Base-by-base conservation (phyloP, 1,284 basidiomycete genomes). In the Apiotrichum sp. region DNA sequence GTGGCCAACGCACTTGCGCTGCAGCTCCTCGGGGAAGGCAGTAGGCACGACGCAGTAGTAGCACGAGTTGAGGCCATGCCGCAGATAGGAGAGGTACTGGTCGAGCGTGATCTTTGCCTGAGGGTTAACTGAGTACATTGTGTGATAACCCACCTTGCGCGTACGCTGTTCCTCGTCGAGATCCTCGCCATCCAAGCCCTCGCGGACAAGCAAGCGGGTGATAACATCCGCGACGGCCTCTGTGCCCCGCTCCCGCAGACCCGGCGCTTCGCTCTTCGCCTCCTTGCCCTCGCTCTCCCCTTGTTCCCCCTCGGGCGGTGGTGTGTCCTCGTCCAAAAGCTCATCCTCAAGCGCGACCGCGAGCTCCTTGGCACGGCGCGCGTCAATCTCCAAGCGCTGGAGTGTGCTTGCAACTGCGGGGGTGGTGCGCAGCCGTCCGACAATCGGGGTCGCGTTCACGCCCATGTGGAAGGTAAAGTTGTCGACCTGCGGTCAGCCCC, bases 1-100 rank as follows among this genome's bases (percentile, higher is more conserved):
- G 79, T 97, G 93, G 78, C 86, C 86, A 65, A 95, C 81, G 80
- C 93, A 96, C 78, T 92, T 90, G 70, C 90, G 84, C 75, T 91
- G 86, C 68, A 97, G 82, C 80, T 95, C 91, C 78, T 97, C 93
- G 74, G 87, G 78, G 79, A 92, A 91, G 77, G 93, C 87, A 71
- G 86, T 87, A 64, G 89, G 83, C 71, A 90, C 86, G 66, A 88
- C 86, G 80, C 93, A 97, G 78, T 97, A 97, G 78, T 93, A 97
- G 82, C 93, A 77, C 31, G 71, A 72, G 35, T 71, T 69, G 5
- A 77, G 62, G 44, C 69, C 74, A 36, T 68, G 56, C 6, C 69
- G 68, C 35, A 74, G 63, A 47, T 73, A 73, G 0, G 69, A 62
- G 14, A 74, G 65, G 68, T 38, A 70, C 64, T 38, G 72, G 65